These are phyloP conservation scores for Clitopilus hobsonii DNA, from an alignment of 768 basidiomycete species.

Conservation along the genomic window DNA sequence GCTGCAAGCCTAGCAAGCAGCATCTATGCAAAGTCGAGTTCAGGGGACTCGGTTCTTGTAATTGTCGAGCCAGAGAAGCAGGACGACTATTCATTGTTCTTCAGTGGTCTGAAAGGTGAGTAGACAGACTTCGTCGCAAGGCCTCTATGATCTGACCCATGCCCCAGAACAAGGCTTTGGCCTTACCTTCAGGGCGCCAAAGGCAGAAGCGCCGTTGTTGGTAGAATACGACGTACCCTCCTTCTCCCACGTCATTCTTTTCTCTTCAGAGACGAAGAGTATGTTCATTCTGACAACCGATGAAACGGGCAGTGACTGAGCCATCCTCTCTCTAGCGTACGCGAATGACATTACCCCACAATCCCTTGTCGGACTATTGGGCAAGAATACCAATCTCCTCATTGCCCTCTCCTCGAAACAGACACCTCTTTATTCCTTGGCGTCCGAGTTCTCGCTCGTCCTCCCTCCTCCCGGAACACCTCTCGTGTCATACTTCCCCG, in stretches of 20 bases:
- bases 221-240: conserved; percentile 66
- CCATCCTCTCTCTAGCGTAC: conserved; percentile 39
- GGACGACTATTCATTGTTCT: conserved; percentile 80
- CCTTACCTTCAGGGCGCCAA: conserved; percentile 82
- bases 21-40: conserved; percentile 64
- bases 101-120: conserved; percentile 69
- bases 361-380: conserved; percentile 65
- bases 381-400: conserved; percentile 76
- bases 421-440: conserved; percentile 70
- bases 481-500: conserved; percentile 82
- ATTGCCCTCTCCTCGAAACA: conserved; percentile 75
- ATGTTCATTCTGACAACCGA: conserved; percentile 16
- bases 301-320: background rate
- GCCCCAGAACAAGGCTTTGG: conserved; percentile 73
- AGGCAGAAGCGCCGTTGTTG: conserved; percentile 62
- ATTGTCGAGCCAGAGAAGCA: conserved; percentile 72
- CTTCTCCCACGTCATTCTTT: conserved; percentile 84
- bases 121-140: conserved; percentile 3
- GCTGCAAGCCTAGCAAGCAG: conserved; percentile 10
- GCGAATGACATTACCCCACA: conserved; percentile 79
- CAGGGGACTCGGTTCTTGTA: conserved; percentile 79
- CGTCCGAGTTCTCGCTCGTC: conserved; percentile 88
- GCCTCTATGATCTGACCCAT: background rate
- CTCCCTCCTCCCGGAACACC: conserved; percentile 82
- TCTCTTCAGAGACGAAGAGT: conserved; percentile 87